Evolutionary conservation across 768 basidiomycete species (phyloP).

Genomic region (Tricholoma hemisulphureum): DNA sequence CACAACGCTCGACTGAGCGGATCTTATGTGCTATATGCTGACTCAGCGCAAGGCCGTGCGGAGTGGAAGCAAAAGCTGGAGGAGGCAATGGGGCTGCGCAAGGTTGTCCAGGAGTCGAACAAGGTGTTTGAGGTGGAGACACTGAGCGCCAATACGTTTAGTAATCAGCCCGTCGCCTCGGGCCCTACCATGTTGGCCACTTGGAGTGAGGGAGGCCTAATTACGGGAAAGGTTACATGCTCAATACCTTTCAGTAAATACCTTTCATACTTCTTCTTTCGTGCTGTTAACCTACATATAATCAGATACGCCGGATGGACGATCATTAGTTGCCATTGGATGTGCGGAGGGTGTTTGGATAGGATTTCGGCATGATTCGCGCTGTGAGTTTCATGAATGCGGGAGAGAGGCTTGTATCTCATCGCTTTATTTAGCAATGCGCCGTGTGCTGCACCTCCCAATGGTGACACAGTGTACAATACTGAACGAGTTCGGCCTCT

Average conservation of each 20-base stretch:
- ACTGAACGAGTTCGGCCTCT: conserved; percentile 94
- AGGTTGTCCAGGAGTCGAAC: conserved; percentile 87
- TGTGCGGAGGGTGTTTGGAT: conserved; percentile 96
- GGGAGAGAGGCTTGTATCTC: background rate
- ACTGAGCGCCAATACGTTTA: conserved; percentile 84
- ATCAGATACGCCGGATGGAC: conserved; percentile 77
- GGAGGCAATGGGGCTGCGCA: conserved; percentile 82
- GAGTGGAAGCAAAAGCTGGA: conserved; percentile 94
- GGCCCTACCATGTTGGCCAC: conserved; percentile 42
- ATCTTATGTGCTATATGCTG: conserved; percentile 79
- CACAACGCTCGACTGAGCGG: conserved; percentile 88
- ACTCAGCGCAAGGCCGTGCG: conserved; percentile 61
- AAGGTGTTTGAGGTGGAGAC: conserved; percentile 95
- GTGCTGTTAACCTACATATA: conserved; percentile 17
- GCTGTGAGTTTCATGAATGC: conserved; percentile 51
- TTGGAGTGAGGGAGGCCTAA: conserved; percentile 69
- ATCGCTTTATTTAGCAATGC: conserved; percentile 65
- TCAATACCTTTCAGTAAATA: conserved; percentile 86
- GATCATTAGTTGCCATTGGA: conserved; percentile 82
- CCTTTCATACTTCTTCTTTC: conserved; percentile 14
- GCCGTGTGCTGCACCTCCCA: conserved; percentile 89
- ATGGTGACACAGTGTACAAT: conserved; percentile 94
- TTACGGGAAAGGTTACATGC: conserved; percentile 87
- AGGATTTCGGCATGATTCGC: conserved; percentile 83
- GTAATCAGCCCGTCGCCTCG: conserved; percentile 59